Conservation (phyloP, 345 rosid genomes). For the Gossypium mustelinum region DNA sequence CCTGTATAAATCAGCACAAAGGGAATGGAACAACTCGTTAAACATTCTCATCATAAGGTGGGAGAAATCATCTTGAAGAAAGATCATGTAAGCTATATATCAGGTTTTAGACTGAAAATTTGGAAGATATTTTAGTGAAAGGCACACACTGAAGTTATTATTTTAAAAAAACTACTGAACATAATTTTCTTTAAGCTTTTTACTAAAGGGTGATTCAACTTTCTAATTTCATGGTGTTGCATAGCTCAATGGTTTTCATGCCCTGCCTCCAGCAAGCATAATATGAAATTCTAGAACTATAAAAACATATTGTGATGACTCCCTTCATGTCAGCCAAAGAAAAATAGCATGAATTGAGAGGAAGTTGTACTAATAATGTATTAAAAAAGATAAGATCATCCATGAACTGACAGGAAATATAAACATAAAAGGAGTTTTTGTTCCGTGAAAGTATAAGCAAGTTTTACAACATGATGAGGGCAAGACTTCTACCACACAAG, state of each 20-base stretch:
- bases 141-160: neutral
- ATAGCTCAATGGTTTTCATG: neutral
- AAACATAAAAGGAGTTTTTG: neutral
- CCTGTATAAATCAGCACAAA: neutral
- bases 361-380: neutral
- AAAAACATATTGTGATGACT: neutral
- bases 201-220: neutral
- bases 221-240: neutral
- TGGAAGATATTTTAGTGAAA: neutral
- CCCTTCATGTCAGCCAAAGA: constrained; percentile 6
- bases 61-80: constrained; percentile 11
- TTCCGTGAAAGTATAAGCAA: neutral
- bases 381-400: neutral
- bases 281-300: neutral
- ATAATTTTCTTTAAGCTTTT: neutral
- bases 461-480: neutral
- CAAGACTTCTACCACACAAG: neutral
- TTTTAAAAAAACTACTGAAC: neutral
- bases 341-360: neutral
- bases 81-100: neutral
- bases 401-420: constrained; percentile 3
- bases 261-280: neutral
- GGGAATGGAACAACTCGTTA: neutral
- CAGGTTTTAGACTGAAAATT: neutral
- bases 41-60: neutral